Evolutionary conservation across 2,329 filamentous ascomycete genomes (phyloP), one percentile per base, ranked within the genome.

Genomic region (Apiospora hydei): DNA sequence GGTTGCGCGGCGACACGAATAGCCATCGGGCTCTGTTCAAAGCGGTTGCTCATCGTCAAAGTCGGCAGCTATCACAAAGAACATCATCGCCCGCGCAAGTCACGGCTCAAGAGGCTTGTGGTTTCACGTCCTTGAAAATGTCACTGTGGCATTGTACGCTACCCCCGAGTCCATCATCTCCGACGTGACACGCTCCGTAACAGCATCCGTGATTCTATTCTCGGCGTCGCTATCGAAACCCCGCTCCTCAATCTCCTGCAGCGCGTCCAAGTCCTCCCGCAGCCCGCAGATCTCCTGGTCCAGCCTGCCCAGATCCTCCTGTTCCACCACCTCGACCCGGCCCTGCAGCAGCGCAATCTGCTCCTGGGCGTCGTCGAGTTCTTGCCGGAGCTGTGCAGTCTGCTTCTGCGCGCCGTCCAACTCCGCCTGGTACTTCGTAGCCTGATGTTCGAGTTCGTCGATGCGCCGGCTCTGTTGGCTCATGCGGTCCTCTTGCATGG

Each of bases 91-190:
- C 1, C 21, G 16, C 11, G n/a, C 18, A 64, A 64, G 57, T 3
- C 21, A 24, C 34, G 21, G 21, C 34, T 7, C 16, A 11, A n/a
- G 34, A 64, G 34, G 21, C 8, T 8, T 13, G 10, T 41, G 57
- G 57, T 14, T 61, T 64, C 57, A 64, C 57, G 57, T 34, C 41
- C 57, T 64, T 0, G 57, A 41, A 64, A 64, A 64, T 10, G 57
- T 64, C 57, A 64, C 57, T 64, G 57, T 64, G 57, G 57, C 57
- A 64, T 64, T 64, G 34, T n/a, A 64, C 3, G 57, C 57, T 64
- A 64, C 11, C 57, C 57, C 57, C 30, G 57, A 64, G 34, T 64
- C 57, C 21, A 64, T 34, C 57, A 64, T 38, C 30, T 64, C 57
- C 1, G 57, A 64, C 30, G 57, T 64, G 57, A 64, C 57, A n/a